phyloP scores from a whole-genome alignment of 345 rosid genomes.

The Syzygium jambos region DNA sequence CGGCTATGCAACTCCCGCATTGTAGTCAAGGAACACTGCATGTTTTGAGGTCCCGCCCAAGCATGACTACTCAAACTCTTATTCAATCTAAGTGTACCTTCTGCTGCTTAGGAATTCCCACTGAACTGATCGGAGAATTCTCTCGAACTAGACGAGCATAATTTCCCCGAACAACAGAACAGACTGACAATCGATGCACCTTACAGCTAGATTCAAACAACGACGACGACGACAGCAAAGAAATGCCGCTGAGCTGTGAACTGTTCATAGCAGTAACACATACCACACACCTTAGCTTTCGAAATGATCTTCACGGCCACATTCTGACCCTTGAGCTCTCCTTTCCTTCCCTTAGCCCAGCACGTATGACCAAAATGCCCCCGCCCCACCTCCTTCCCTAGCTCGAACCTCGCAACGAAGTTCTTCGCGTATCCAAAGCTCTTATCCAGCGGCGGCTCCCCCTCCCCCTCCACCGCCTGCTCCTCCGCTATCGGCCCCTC shows the following conservation, averaged over 20 bases:
- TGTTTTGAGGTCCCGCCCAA: background rate
- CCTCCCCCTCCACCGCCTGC: slow-evolving; percentile 16
- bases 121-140: background rate
- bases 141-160: background rate
- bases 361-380: slow-evolving; percentile 99
- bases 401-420: slow-evolving; percentile 65
- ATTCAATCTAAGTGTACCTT: background rate
- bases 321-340: slow-evolving; percentile 62
- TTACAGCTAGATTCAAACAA: background rate
- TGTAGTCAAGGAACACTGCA: background rate
- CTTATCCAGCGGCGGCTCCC: slow-evolving; percentile 59
- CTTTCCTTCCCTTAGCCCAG: slow-evolving; percentile 80
- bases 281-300: slow-evolving; percentile 64
- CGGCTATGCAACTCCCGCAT: background rate
- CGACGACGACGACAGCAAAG: background rate
- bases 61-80: background rate
- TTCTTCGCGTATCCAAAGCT: slow-evolving; percentile 78
- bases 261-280: background rate
- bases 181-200: background rate
- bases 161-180: background rate
- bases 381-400: slow-evolving; percentile 85
- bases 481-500: slow-evolving; percentile 72
- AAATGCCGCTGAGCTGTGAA: background rate
- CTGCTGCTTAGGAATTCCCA: background rate
- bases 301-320: slow-evolving; percentile 95